These are phyloP conservation scores for Sclerotinia trifoliorum DNA, from an alignment of 2,329 filamentous ascomycete genomes.

Conservation along the genomic window DNA sequence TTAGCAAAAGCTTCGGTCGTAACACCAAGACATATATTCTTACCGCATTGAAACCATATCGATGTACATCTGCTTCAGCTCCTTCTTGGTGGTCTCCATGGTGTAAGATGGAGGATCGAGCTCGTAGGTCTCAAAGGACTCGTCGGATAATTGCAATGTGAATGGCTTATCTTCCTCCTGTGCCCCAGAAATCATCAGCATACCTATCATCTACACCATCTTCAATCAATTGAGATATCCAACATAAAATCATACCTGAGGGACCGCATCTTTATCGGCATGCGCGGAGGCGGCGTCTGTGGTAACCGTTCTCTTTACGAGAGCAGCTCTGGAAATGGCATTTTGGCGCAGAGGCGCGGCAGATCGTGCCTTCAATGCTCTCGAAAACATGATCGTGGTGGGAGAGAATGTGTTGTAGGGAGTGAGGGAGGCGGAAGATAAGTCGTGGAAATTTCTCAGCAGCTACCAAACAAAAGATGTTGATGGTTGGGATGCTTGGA, in stretches of 20 bases:
- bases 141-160: constrained; percentile 87
- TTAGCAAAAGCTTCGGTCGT: constrained; percentile 22
- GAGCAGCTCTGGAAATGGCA: constrained; percentile 36
- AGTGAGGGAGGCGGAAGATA: constrained; percentile 21
- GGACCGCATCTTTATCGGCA: constrained; percentile 73
- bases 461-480: constrained; percentile 23
- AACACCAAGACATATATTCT: constrained; percentile 40
- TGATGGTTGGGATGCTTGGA: constrained; percentile 23
- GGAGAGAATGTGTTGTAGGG: constrained; percentile 21
- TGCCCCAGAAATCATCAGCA: constrained; percentile 12
- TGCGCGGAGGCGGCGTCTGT: constrained; percentile 93
- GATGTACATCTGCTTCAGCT: constrained; percentile 98
- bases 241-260: constrained; percentile 52
- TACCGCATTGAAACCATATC: constrained; percentile 96
- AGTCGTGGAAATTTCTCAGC: constrained; percentile 21
- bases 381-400: constrained; percentile 63
- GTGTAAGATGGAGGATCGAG: constrained; percentile 94
- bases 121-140: constrained; percentile 99
- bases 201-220: neutral
- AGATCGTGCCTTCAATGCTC: constrained; percentile 61
- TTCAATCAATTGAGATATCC: constrained; percentile 19
- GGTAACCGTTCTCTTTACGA: constrained; percentile 71
- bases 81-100: constrained; percentile 90
- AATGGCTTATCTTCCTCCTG: constrained; percentile 94
- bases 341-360: constrained; percentile 53